Conservation (phyloP, 805 yeast genomes). For the Teunomyces gatunensis region DNA sequence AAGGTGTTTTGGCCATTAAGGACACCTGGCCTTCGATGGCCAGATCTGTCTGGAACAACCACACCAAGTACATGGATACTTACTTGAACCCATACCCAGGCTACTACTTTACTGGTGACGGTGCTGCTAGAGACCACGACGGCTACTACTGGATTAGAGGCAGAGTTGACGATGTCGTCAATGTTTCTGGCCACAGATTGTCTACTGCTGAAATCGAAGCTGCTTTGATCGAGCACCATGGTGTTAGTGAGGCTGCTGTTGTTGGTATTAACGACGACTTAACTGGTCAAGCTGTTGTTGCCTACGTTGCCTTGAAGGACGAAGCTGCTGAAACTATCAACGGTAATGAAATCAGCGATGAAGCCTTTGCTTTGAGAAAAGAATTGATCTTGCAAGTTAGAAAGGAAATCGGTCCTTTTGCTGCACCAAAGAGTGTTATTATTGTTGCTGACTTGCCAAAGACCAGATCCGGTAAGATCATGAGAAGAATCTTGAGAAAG, state of each 20-base stretch:
- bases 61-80: slow-evolving; percentile 74
- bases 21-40: slow-evolving; percentile 85
- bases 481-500: slow-evolving; percentile 83
- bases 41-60: slow-evolving; percentile 77
- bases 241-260: slow-evolving; percentile 77
- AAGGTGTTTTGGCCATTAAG: slow-evolving; percentile 75
- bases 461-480: slow-evolving; percentile 83
- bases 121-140: slow-evolving; percentile 82
- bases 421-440: slow-evolving; percentile 75
- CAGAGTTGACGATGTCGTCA: slow-evolving; percentile 85
- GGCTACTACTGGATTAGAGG: slow-evolving; percentile 86
- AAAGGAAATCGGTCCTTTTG: slow-evolving; percentile 81
- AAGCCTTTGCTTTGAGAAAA: slow-evolving; percentile 53
- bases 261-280: slow-evolving; percentile 81
- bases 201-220: slow-evolving; percentile 91
- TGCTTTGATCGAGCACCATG: slow-evolving; percentile 67
- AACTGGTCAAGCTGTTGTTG: slow-evolving; percentile 85
- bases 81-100: slow-evolving; percentile 80
- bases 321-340: slow-evolving; percentile 28
- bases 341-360: slow-evolving; percentile 38
- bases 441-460: slow-evolving; percentile 78
- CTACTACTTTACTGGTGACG: slow-evolving; percentile 84
- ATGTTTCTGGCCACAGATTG: slow-evolving; percentile 81
- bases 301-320: slow-evolving; percentile 72
- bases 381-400: slow-evolving; percentile 69